A percentile compares a stretch with the other conserved stretches of the same genome.
phyloP scores from a whole-genome alignment of 192 early-diverging fungal species.

The Oehlia diaphana region DNA sequence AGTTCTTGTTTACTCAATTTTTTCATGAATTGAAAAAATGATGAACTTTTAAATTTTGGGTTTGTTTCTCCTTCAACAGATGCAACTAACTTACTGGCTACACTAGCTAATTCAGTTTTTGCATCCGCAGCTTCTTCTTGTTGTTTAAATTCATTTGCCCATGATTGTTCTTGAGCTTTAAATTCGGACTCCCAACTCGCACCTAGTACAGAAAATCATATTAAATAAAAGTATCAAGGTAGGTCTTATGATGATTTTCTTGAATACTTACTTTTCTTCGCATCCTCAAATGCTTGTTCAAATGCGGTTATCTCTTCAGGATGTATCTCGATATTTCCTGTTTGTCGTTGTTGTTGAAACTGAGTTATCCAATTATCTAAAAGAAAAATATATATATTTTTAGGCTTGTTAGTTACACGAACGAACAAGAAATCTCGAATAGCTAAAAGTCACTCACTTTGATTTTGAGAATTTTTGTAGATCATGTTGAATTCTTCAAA shows the following conservation, averaged over 20 bases:
- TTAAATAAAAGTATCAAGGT: neutral
- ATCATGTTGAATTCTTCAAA: conserved; percentile 52
- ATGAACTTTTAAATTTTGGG: conserved; percentile 91
- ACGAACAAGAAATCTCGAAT: neutral
- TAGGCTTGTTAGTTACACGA: neutral
- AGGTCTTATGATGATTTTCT: neutral
- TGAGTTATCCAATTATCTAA: conserved; percentile 47
- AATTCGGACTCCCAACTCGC: conserved; percentile 63
- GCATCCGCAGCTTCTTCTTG: conserved; percentile 42
- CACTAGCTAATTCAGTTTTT: conserved; percentile 74
- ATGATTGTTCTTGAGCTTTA: conserved; percentile 45
- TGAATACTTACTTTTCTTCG: conserved; percentile 44
- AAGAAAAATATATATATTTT: neutral
- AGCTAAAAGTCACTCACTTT: neutral
- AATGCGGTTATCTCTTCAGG: conserved; percentile 64
- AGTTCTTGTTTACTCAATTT: conserved; percentile 87
- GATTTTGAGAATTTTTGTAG: conserved; percentile 29
- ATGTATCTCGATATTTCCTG: conserved; percentile 11
- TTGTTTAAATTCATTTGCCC: conserved; percentile 56
- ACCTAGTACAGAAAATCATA: neutral
- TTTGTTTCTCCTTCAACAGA: conserved; percentile 74
- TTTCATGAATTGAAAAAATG: conserved; percentile 93
- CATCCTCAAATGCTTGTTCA: conserved; percentile 67
- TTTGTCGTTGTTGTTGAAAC: conserved; percentile 37
- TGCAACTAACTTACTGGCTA: conserved; percentile 80